phyloP scores from a whole-genome alignment of 495 filamentous ascomycete genomes.

The Lophium mytilinum region DNA sequence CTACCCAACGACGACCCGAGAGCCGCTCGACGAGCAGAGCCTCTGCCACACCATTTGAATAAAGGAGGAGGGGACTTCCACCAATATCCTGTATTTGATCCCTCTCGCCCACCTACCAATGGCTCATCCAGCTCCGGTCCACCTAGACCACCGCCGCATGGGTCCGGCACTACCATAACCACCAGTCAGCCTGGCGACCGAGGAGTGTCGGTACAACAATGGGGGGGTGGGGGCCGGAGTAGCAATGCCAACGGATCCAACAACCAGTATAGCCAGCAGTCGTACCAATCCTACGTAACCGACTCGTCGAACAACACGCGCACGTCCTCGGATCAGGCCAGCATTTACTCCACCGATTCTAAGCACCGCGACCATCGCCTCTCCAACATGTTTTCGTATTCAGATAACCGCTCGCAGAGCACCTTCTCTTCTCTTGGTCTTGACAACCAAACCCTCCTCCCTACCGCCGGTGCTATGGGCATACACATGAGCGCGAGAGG shows the following conservation, averaged over 20 bases:
- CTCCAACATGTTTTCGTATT: constrained; percentile 14
- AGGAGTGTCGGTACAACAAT: constrained; percentile 63
- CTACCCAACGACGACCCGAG: constrained; percentile 61
- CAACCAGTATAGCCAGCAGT: neutral
- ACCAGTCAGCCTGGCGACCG: constrained; percentile 55
- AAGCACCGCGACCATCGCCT: constrained; percentile 29
- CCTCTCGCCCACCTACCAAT: constrained; percentile 39
- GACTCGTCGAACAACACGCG: constrained; percentile 61
- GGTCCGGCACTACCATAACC: constrained; percentile 57
- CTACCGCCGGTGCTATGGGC: constrained; percentile 6
- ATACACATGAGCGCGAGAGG: constrained; percentile 11
- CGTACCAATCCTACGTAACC: constrained; percentile 42
- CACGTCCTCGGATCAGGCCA: constrained; percentile 61
- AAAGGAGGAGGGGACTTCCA: constrained; percentile 74
- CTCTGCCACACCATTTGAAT: constrained; percentile 72
- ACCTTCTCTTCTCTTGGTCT: constrained; percentile 25
- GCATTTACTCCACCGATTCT: constrained; percentile 48
- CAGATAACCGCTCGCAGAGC: constrained; percentile 20
- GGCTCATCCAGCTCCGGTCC: constrained; percentile 53
- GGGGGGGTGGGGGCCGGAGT: constrained; percentile 51
- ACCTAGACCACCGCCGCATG: constrained; percentile 62
- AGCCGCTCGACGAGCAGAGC: constrained; percentile 55
- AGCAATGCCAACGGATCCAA: constrained; percentile 50
- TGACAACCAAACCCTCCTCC: constrained; percentile 22
- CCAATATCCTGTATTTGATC: constrained; percentile 75